Percentiles rank a stretch among this genome's conserved stretches.
Conservation (phyloP, 2,329 filamentous ascomycete species). For the Epichloe baconii region DNA sequence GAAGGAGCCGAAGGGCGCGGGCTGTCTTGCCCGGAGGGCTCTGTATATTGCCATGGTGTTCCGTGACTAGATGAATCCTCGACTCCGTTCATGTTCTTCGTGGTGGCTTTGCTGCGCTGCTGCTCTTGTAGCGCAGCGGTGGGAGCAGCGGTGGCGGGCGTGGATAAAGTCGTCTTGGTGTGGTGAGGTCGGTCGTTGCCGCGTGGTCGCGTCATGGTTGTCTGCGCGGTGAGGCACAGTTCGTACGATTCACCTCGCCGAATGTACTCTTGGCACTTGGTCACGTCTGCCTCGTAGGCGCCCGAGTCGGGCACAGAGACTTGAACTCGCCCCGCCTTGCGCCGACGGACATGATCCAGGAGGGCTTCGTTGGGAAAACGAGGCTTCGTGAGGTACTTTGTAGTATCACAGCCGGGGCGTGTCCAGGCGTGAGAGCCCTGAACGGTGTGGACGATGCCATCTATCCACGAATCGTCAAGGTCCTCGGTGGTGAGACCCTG, state of each 20-base stretch:
- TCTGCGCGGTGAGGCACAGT: slow-evolving; percentile 69
- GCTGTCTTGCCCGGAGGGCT: slow-evolving; percentile 55
- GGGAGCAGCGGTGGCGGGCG: neutral
- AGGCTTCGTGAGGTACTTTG: slow-evolving; percentile 2
- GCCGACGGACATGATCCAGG: slow-evolving; percentile 6
- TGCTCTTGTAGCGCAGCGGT: neutral
- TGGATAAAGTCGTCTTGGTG: neutral
- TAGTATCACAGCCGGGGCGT: slow-evolving; percentile 5
- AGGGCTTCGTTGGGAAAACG: slow-evolving; percentile 10
- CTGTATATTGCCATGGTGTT: slow-evolving; percentile 60
- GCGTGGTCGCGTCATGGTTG: slow-evolving; percentile 39
- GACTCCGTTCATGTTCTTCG: no score
- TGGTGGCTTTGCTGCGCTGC: neutral
- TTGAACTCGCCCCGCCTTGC: slow-evolving; percentile 8
- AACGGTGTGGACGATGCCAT: slow-evolving; percentile 16
- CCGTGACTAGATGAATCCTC: slow-evolving; percentile 4
- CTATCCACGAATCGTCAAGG: slow-evolving; percentile 20
- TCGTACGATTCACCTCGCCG: slow-evolving; percentile 74
- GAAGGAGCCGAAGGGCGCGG: slow-evolving; percentile 76
- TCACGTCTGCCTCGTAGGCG: slow-evolving; percentile 54
- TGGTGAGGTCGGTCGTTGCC: slow-evolving; percentile 25
- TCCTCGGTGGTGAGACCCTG: slow-evolving; percentile 32
- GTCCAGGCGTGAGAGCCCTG: slow-evolving; percentile 21
- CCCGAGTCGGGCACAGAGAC: slow-evolving; percentile 29
- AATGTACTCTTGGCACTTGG: slow-evolving; percentile 56